Evolutionary conservation across 176 grass and related monocot species (phyloP), one percentile per base, ranked within the genome.

Genomic region (Aegilops sharonensis): DNA sequence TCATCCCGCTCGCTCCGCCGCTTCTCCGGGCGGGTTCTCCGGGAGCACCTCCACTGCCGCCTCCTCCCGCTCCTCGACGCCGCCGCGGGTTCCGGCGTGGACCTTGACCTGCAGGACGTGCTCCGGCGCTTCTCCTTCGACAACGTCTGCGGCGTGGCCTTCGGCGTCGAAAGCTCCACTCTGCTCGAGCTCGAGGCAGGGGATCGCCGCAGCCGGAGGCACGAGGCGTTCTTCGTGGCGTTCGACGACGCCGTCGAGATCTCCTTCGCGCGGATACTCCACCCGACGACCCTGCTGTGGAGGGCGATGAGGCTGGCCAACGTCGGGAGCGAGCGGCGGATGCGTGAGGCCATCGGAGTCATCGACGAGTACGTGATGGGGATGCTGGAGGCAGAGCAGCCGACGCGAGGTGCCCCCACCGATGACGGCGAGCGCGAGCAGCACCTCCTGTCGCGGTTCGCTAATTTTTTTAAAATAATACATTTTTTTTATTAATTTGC

Each of bases 381-480:
- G 63, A 86, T 91, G 32, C 67, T 87, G 36, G 85, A 81, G 52
- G 56, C 65, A 0, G 69, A 66, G 42, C 57, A 64, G 13, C 3
- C 24, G 79, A 0, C 6, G 11, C 52, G 8, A 39, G 37, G 8
- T 39, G 37, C 6, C 2, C 54, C 54, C 4, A 8, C 18, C 25
- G n/a, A 27, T 1, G 30, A 75, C 1, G 78, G 72, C 34, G 61
- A 27, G 21, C 14, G 50, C 1, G 63, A 89, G 35, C 88, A 90
- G 45, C 65, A 92, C 87, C 74, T 97, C 39, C 88, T 97, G 29
- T 94, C 94, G 17, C 52, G 90, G 79, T 97, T 97, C 86, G 59
- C n/a, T n/a, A n/a, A n/a, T n/a, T n/a, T n/a, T n/a, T n/a, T n/a
- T n/a, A n/a, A n/a, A n/a, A n/a, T n/a, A n/a, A n/a, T n/a, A n/a